A percentile compares a stretch with the other conserved stretches of the same genome.
phyloP scores from a whole-genome alignment of 2,329 filamentous ascomycete genomes.

The Pseudocercospora eumusae region DNA sequence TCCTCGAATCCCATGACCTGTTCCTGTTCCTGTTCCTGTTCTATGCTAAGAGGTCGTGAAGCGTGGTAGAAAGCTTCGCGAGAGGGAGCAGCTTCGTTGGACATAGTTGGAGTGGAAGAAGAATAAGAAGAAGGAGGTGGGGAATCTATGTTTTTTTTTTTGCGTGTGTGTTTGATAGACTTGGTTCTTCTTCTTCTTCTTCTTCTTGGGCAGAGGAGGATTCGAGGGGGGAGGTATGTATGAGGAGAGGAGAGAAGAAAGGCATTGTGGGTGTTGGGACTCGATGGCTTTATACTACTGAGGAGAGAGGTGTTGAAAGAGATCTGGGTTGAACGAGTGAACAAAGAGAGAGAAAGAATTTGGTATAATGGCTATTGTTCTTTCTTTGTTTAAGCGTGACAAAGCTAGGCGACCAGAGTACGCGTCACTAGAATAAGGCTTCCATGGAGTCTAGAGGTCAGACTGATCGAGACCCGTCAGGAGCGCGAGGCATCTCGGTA shows the following conservation, averaged over 20 bases:
- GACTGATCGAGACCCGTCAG: too few species aligned
- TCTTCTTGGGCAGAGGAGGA: too few species aligned
- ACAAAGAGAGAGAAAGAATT: neutral
- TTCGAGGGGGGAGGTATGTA: neutral
- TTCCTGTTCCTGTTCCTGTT: neutral
- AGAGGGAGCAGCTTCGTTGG: neutral
- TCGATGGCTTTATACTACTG: neutral
- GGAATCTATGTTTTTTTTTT: too few species aligned
- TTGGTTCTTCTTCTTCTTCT: neutral
- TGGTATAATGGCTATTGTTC: neutral
- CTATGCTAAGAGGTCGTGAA: neutral
- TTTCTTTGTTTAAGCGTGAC: neutral
- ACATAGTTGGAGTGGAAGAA: neutral
- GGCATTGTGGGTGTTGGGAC: neutral
- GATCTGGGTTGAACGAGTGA: neutral
- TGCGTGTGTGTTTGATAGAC: neutral
- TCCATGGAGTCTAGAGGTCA: too few species aligned
- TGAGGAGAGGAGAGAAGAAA: too few species aligned
- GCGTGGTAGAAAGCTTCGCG: constrained; percentile 6
- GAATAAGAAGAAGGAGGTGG: too few species aligned
- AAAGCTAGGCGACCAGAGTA: too few species aligned
- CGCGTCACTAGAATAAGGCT: too few species aligned
- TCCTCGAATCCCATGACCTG: constrained; percentile 20
- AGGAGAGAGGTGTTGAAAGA: neutral
- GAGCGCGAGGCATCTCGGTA: too few species aligned